Evolutionary conservation across 371 early-diverging fungal species (phyloP), one percentile per base, ranked within the genome.

Genomic region (Mucor saturninus): DNA sequence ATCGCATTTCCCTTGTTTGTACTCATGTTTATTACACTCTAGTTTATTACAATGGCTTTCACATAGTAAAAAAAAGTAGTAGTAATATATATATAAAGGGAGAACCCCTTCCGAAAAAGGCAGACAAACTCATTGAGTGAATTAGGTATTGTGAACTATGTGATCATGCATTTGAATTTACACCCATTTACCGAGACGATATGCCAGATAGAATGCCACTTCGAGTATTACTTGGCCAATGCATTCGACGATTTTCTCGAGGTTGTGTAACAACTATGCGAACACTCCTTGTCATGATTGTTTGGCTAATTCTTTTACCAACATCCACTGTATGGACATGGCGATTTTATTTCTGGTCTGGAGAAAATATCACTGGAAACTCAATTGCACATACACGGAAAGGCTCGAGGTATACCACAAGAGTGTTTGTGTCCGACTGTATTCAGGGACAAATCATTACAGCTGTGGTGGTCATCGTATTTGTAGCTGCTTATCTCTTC

Each of bases 31-130:
- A 26, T 48, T 8, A 26, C 21, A 15, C 3, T 6, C 1, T 61
- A 90, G 91, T 68, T 67, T 97, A 49, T 80, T 88, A 37, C 89
- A 93, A 76, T 96, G 97, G 95, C 78, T 96, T 5, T 76, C 87
- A 31, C 95, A 93, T 69, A 91, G 91, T 67, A 85, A 88, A 67
- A 95, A 95, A 78, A 83, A 83, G 77, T 80, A 11, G 29, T 31
- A 51, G 29, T 50, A 48, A 21, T 52, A 35, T 35, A 15, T 37
- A 28, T 29, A 46, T 30, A 21, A 26, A 26, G 48, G 21, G 5
- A 46, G 30, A 31, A 11, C 6, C 9, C 21, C 21, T 21, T 21
- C 21, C 21, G 21, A 50, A 50, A 30, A 26, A 9, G 4, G 7
- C 21, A 21, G 4, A 46, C 9, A 46, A 43, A 9, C 45, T 29